phyloP scores from a whole-genome alignment of 805 yeast species.

The Ogataea zsoltii region DNA sequence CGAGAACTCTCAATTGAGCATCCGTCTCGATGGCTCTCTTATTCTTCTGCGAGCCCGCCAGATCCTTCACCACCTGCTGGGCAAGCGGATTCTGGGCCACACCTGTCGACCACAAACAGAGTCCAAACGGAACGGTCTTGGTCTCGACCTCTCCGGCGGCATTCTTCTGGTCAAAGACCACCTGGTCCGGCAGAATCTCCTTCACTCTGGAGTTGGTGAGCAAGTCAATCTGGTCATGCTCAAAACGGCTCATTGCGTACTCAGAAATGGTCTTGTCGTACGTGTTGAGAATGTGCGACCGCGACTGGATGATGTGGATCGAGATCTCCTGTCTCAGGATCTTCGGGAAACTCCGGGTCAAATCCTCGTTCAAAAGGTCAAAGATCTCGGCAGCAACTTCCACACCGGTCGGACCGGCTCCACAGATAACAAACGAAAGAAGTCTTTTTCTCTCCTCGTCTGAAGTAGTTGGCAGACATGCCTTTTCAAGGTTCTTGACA shows the following conservation, averaged over 20 bases:
- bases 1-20: conserved; percentile 66
- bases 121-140: conserved; percentile 61
- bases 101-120: conserved; percentile 78
- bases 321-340: conserved; percentile 62
- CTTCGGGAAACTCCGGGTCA: conserved; percentile 56
- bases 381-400: conserved; percentile 73
- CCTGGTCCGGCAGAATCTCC: conserved; percentile 55
- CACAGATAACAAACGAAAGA: conserved; percentile 66
- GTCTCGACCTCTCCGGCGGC: conserved; percentile 40
- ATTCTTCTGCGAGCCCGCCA: conserved; percentile 53
- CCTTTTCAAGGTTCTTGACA: conserved; percentile 56
- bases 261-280: conserved; percentile 65
- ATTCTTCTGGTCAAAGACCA: conserved; percentile 54
- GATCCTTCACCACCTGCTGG: conserved; percentile 49
- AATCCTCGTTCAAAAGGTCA: conserved; percentile 66
- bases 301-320: conserved; percentile 68
- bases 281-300: conserved; percentile 66
- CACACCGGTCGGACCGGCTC: conserved; percentile 78
- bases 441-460: conserved; percentile 63
- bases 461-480: conserved; percentile 64
- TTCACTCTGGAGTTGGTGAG: conserved; percentile 65
- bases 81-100: conserved; percentile 68
- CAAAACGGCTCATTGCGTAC: conserved; percentile 64
- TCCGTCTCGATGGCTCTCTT: conserved; percentile 76
- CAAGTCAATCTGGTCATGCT: conserved; percentile 62